phyloP scores from a whole-genome alignment of 2,329 filamentous ascomycete species.

The Neospermospora avenae region DNA sequence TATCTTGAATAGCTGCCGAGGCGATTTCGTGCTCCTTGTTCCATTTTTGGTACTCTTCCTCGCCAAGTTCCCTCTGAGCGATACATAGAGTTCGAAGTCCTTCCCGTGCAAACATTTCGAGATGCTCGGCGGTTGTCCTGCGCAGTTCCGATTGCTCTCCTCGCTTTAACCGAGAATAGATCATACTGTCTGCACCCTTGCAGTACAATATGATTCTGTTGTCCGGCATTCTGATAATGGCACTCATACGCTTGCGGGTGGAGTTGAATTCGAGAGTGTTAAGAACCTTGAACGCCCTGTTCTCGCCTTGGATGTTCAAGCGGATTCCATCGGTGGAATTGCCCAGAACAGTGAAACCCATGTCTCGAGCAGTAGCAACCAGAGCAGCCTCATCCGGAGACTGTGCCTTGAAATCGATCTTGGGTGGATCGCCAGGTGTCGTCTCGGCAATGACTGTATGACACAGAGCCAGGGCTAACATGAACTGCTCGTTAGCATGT shows the following conservation, averaged over 20 bases:
- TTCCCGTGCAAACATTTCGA: slow-evolving; percentile 96
- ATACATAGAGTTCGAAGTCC: slow-evolving; percentile 93
- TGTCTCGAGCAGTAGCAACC: slow-evolving; percentile 89
- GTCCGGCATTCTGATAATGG: slow-evolving; percentile 92
- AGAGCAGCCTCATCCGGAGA: slow-evolving; percentile 95
- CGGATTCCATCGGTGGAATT: slow-evolving; percentile 76
- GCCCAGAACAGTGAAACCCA: slow-evolving; percentile 90
- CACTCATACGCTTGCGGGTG: slow-evolving; percentile 94
- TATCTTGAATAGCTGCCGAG: slow-evolving; percentile 75
- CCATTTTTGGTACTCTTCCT: slow-evolving; percentile 83
- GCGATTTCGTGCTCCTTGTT: slow-evolving; percentile 84
- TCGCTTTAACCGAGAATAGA: slow-evolving; percentile 83
- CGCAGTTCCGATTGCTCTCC: slow-evolving; percentile 85
- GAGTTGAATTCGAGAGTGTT: slow-evolving; percentile 99
- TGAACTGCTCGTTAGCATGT: slow-evolving; percentile 79
- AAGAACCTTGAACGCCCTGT: slow-evolving; percentile 79
- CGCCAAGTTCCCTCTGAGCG: slow-evolving; percentile 74
- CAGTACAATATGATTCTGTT: slow-evolving; percentile 87
- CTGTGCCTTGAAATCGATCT: slow-evolving; percentile 93
- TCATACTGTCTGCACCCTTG: slow-evolving; percentile 96
- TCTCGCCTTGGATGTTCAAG: slow-evolving; percentile 82
- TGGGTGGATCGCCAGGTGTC: slow-evolving; percentile 83
- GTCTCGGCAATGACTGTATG: slow-evolving; percentile 94
- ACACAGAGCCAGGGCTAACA: slow-evolving; percentile 92
- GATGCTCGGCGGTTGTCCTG: slow-evolving; percentile 80